These are phyloP conservation scores for Talaromyces sp. DNA, from an alignment of 2,329 filamentous ascomycete species.

Conservation along the genomic window DNA sequence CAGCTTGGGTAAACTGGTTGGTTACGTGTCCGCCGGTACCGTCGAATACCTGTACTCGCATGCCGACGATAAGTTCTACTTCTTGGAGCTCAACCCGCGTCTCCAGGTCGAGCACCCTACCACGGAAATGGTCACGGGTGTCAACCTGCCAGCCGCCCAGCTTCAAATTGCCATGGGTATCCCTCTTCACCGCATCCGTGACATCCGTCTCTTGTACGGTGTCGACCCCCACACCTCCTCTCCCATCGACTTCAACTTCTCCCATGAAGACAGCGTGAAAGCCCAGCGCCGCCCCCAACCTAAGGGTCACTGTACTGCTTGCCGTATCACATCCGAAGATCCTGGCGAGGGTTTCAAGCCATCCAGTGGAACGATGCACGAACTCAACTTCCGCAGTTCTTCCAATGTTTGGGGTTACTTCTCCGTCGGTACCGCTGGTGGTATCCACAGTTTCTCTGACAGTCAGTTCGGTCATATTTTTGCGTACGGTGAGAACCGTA, in stretches of 20 bases:
- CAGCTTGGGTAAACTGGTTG: conserved; percentile 85
- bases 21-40: conserved; percentile 97
- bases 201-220: conserved; percentile 94
- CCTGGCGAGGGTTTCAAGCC: conserved; percentile 99
- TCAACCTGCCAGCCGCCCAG: conserved; percentile 94
- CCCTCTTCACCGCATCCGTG: conserved; percentile 87
- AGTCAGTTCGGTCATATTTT: conserved; percentile 99
- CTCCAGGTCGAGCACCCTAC: conserved; percentile 99
- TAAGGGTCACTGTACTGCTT: conserved; percentile 96
- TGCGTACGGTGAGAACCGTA: conserved; percentile 95
- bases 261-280: conserved; percentile 73
- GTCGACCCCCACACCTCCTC: conserved; percentile 82
- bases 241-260: conserved; percentile 96
- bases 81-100: conserved; percentile 96
- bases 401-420: conserved; percentile 99
- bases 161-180: conserved; percentile 99
- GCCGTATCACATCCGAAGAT: conserved; percentile 98
- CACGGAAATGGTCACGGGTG: conserved; percentile 98
- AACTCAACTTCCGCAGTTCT: conserved; percentile 96
- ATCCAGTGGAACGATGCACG: conserved; percentile 97
- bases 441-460: conserved; percentile 99
- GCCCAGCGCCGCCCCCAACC: conserved; percentile 85
- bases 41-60: conserved; percentile 99
- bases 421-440: conserved; percentile 92
- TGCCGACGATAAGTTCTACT: conserved; percentile 98